Evolutionary conservation across 352 stramenopile genomes (phyloP).

Genomic region (Plasmopara viticola): DNA sequence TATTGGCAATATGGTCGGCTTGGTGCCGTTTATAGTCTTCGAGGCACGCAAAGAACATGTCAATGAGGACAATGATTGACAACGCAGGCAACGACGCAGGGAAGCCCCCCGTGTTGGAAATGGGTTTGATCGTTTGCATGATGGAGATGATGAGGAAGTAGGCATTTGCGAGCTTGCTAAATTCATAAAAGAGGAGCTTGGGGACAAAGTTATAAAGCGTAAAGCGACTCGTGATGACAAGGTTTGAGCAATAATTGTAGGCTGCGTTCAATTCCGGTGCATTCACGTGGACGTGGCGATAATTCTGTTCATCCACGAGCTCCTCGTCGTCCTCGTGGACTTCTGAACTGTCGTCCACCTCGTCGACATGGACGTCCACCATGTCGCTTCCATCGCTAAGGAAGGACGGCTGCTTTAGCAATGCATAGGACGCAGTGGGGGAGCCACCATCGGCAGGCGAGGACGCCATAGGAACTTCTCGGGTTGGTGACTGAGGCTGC

Average conservation of each 20-base stretch:
- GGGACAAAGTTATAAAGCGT: conserved; percentile 88
- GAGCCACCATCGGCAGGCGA: conserved; percentile 8
- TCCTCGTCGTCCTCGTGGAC: conserved; percentile 13
- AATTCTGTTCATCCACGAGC: conserved; percentile 21
- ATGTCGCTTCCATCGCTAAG: conserved; percentile 18
- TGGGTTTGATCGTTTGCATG: conserved; percentile 88
- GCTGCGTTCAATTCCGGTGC: conserved; percentile 46
- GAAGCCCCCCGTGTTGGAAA: conserved; percentile 90
- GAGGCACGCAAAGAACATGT: conserved; percentile 88
- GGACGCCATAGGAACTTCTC: neutral
- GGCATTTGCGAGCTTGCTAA: conserved; percentile 89
- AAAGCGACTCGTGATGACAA: conserved; percentile 88
- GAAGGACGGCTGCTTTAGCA: conserved; percentile 11
- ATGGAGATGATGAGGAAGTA: conserved; percentile 92
- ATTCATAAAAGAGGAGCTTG: conserved; percentile 88
- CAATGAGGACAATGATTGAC: conserved; percentile 90
- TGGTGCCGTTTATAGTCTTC: conserved; percentile 89
- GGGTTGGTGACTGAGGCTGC: too few relatives aligned
- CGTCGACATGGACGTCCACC: conserved; percentile 27
- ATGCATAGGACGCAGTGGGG: conserved; percentile 20
- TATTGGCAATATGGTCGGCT: conserved; percentile 83
- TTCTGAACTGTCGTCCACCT: conserved; percentile 10
- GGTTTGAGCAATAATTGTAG: conserved; percentile 63
- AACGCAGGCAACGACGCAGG: conserved; percentile 86
- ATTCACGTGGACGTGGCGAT: conserved; percentile 73